phyloP scores from a whole-genome alignment of 2,329 filamentous ascomycete genomes.

The Talaromyces sp. region DNA sequence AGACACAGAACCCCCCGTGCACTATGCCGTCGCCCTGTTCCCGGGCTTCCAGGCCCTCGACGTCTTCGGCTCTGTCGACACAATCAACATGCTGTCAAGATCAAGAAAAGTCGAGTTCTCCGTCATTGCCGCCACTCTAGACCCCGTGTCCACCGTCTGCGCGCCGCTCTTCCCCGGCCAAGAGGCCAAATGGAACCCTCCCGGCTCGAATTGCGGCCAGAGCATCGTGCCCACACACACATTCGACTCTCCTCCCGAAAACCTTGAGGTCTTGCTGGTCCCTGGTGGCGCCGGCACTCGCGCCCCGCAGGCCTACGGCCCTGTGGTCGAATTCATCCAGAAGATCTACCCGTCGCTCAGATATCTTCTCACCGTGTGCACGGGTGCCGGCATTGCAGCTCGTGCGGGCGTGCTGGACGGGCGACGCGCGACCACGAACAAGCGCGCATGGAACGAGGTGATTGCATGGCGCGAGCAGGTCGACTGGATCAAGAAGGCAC shows the following conservation, averaged over 20 bases:
- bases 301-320: conserved; percentile 21
- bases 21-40: conserved; percentile 9
- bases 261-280: conserved; percentile 60
- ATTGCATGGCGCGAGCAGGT: conserved; percentile 47
- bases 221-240: conserved; percentile 49
- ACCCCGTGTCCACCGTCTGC: conserved; percentile 6
- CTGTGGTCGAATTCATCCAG: conserved; percentile 44
- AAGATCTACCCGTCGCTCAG: conserved; percentile 45
- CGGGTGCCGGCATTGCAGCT: conserved; percentile 56
- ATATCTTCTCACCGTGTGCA: conserved; percentile 62
- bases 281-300: conserved; percentile 56
- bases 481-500: conserved; percentile 56
- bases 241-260: conserved; percentile 44
- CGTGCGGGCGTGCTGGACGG: conserved; percentile 57
- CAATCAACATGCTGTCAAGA: conserved; percentile 6
- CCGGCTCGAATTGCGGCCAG: conserved; percentile 21
- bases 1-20: conserved; percentile 2
- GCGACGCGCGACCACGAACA: conserved; percentile 61
- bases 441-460: conserved; percentile 50
- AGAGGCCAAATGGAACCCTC: conserved; percentile 7
- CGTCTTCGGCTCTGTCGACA: conserved; percentile 7
- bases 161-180: conserved; percentile 3
- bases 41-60: conserved; percentile 11
- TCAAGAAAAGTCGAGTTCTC: conserved; percentile 8
- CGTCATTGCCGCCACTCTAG: conserved; percentile 8